Percentiles rank a stretch among this genome's conserved stretches.
phyloP scores from a whole-genome alignment of 306 rosid genomes.

The Citrullus amarus region DNA sequence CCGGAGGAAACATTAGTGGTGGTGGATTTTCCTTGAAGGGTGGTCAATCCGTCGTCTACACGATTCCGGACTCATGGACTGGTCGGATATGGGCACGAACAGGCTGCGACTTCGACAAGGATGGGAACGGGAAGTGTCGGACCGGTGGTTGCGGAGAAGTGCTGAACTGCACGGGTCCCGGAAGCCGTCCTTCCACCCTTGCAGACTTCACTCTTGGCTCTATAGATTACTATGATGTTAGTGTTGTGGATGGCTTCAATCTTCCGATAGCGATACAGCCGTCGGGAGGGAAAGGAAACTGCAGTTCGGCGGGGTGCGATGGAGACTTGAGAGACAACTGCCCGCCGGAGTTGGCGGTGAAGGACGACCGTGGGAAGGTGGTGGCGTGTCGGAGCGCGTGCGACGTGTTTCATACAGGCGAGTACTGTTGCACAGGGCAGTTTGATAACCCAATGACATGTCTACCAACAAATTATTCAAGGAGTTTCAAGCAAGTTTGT shows the following conservation, averaged over 20 bases:
- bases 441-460: slow-evolving; percentile 31
- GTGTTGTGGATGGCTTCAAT: slow-evolving; percentile 64
- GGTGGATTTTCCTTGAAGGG: slow-evolving; percentile 24
- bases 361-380: slow-evolving; percentile 15
- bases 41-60: not conserved
- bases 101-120: slow-evolving; percentile 43
- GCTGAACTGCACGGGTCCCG: slow-evolving; percentile 39
- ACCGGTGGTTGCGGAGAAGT: slow-evolving; percentile 44
- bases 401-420: slow-evolving; percentile 33
- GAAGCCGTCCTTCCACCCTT: slow-evolving; percentile 32
- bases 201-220: slow-evolving; percentile 46
- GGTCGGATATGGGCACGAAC: slow-evolving; percentile 61
- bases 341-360: slow-evolving; percentile 21
- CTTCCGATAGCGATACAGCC: slow-evolving; percentile 40
- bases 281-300: not conserved
- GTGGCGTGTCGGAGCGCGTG: slow-evolving; percentile 46
- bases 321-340: slow-evolving; percentile 44
- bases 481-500: slow-evolving; percentile 25
- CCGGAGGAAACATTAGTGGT: slow-evolving; percentile 29
- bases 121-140: slow-evolving; percentile 39
- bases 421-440: slow-evolving; percentile 51
- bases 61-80: not conserved
- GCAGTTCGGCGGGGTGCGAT: not conserved
- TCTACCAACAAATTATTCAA: slow-evolving; percentile 39
- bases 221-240: slow-evolving; percentile 41